Base-by-base conservation (phyloP, 129 eudicot species). In the Chrysanthemum lavandulifolium region DNA sequence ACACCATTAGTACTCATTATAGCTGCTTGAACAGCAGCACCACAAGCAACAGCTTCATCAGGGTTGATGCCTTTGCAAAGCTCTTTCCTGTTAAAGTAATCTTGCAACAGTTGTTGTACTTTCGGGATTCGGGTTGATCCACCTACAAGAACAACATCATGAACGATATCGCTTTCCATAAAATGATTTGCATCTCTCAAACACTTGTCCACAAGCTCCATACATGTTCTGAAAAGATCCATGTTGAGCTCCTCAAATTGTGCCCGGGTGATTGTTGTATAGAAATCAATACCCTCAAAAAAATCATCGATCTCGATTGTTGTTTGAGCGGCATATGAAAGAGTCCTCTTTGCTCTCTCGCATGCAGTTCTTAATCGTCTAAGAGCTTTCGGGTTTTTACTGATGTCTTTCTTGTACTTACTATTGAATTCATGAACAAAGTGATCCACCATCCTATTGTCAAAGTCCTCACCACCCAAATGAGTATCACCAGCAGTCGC, bases 341-440 rank as follows among this genome's bases (percentile, higher is more conserved):
- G 19, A 54, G 60, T 54, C 60, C 61, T 55, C 61, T 55, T 55
- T 55, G 61, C 61, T 16, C 61, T 55, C 8, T 55, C 61, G 6
- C 61, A 55, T 13, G 61, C 23, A 10, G 25, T 55, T 55, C 61
- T 55, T 19, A 55, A 55, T n/a, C 61, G 61, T 19, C 61, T 55
- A 13, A 55, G 23, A 13, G 61, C 61, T 15, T 5, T 55, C 10
- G 61, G 61, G 10, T 55, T 55, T 7, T 10, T 10, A 55, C 21
- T 55, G 1, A 55, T 5, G 18, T 55, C 25, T 55, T 55, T 55
- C 61, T 55, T 55, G 61, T 55, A 13, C 61, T 55, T 55, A 16
- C 27, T 55, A 5, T 55, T 55, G 10, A 55, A 55, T 55, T 55
- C 61, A 8, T 55, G 61, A n/a, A 55, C 61, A 55, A 55, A 55